phyloP scores from a whole-genome alignment of 1,284 basidiomycete species.

The Peniophora sp. region DNA sequence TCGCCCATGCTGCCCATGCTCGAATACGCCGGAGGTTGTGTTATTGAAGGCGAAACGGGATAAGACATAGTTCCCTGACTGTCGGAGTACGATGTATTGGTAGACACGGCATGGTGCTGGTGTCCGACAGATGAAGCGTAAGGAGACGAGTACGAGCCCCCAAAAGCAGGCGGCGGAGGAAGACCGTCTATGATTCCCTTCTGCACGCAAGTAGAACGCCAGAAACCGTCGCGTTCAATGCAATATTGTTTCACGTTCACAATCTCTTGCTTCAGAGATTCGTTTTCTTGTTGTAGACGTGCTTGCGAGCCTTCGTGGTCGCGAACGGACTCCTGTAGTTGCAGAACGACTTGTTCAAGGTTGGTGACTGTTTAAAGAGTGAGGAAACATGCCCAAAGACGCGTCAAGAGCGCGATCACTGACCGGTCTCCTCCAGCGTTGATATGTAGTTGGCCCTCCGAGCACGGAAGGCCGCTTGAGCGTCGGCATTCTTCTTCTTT shows the following conservation, averaged over 20 bases:
- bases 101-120: slow-evolving; percentile 16
- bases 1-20: background rate
- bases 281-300: slow-evolving; percentile 57
- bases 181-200: slow-evolving; percentile 46
- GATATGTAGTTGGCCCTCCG: slow-evolving; percentile 78
- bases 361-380: slow-evolving; percentile 49
- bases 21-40: slow-evolving; percentile 22
- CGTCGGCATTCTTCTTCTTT: slow-evolving; percentile 82
- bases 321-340: slow-evolving; percentile 72
- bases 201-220: slow-evolving; percentile 42
- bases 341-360: slow-evolving; percentile 71
- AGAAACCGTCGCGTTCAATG: slow-evolving; percentile 34
- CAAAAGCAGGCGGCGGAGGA: slow-evolving; percentile 36
- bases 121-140: slow-evolving; percentile 14
- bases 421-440: slow-evolving; percentile 81
- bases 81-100: slow-evolving; percentile 12
- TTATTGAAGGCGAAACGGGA: slow-evolving; percentile 27
- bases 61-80: slow-evolving; percentile 26
- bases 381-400: slow-evolving; percentile 6
- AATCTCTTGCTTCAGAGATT: slow-evolving; percentile 50
- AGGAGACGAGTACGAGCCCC: slow-evolving; percentile 1
- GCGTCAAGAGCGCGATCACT: slow-evolving; percentile 14
- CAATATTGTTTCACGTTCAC: slow-evolving; percentile 68
- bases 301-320: slow-evolving; percentile 50
- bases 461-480: slow-evolving; percentile 64